phyloP scores from a whole-genome alignment of 441 rosid species.

The Aleurites moluccanus region DNA sequence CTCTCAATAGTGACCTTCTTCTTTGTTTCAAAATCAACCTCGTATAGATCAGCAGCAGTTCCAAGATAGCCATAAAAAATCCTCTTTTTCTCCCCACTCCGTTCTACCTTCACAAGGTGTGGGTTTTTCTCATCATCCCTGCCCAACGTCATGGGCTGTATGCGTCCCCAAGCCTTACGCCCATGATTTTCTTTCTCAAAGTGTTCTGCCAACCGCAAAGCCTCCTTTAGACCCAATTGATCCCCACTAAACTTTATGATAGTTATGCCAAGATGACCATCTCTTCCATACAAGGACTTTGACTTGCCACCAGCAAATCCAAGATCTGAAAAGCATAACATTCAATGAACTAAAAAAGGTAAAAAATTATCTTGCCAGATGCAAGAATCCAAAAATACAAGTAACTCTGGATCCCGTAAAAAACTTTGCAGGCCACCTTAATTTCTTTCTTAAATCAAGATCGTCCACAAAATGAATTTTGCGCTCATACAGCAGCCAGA shows the following conservation, averaged over 20 bases:
- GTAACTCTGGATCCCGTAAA: conserved; percentile 3
- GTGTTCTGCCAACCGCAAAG: conserved; percentile 64
- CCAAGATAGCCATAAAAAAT: conserved; percentile 88
- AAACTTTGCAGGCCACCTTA: neutral
- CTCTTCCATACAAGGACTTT: conserved; percentile 85
- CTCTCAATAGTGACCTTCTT: conserved; percentile 78
- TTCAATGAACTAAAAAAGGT: conserved; percentile 10
- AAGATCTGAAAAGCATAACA: conserved; percentile 64
- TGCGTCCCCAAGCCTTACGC: conserved; percentile 68
- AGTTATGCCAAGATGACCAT: conserved; percentile 89
- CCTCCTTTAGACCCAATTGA: conserved; percentile 73
- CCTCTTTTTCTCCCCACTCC: conserved; percentile 74
- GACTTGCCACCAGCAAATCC: conserved; percentile 83
- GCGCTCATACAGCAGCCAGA: neutral
- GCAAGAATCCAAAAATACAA: conserved; percentile 5
- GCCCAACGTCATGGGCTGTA: conserved; percentile 56
- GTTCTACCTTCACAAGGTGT: conserved; percentile 67
- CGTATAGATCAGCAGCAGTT: conserved; percentile 68
- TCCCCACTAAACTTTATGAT: conserved; percentile 69
- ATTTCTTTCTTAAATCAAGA: neutral
- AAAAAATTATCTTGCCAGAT: neutral
- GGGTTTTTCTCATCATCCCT: conserved; percentile 81
- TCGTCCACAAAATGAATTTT: neutral
- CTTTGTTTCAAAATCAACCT: conserved; percentile 79
- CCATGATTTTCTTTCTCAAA: conserved; percentile 84